A percentile compares a stretch with the other conserved stretches of the same genome.
Conservation (phyloP, 2,329 filamentous ascomycete species). For the Bretziella fagacearum region DNA sequence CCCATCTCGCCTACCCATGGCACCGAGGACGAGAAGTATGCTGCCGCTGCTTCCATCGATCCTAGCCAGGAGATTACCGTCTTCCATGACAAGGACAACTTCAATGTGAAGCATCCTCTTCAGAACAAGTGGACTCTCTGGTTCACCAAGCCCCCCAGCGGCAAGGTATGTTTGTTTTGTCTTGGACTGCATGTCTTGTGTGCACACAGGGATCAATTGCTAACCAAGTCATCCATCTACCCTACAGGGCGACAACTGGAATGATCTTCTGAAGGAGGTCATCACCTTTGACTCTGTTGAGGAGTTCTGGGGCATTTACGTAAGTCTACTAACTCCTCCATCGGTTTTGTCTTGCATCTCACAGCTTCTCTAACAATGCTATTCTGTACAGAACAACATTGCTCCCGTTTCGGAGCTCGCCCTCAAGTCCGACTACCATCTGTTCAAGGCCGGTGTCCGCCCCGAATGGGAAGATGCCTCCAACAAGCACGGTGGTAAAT, state of each 20-base stretch:
- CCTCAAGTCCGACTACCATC: slow-evolving; percentile 96
- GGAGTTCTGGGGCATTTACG: slow-evolving; percentile 99
- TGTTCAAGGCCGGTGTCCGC: slow-evolving; percentile 94
- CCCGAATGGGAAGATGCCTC: slow-evolving; percentile 97
- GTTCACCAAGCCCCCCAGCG: slow-evolving; percentile 96
- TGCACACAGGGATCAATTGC: not conserved
- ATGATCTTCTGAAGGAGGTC: slow-evolving; percentile 92
- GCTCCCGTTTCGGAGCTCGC: slow-evolving; percentile 87
- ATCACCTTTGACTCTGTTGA: slow-evolving; percentile 98
- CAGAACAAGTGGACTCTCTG: slow-evolving; percentile 97
- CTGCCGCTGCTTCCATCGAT: slow-evolving; percentile 23
- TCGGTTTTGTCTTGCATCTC: too few relatives aligned
- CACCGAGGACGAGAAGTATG: slow-evolving; percentile 26
- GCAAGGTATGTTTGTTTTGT: slow-evolving; percentile 53
- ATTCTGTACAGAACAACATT: slow-evolving; percentile 70
- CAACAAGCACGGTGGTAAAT: slow-evolving; percentile 99
- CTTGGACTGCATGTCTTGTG: not conserved
- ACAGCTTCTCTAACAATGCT: not conserved
- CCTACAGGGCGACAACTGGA: slow-evolving; percentile 89
- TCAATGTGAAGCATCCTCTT: slow-evolving; percentile 97
- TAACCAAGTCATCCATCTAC: not conserved
- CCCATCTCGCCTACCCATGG: slow-evolving; percentile 47
- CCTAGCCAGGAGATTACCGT: slow-evolving; percentile 64
- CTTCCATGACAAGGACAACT: slow-evolving; percentile 96
- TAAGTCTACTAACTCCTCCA: slow-evolving; percentile 43